Percentiles rank a stretch among this genome's conserved stretches.
These are phyloP conservation scores for Neonectria ditissima DNA, from an alignment of 2,329 filamentous ascomycete genomes.

Conservation along the genomic window DNA sequence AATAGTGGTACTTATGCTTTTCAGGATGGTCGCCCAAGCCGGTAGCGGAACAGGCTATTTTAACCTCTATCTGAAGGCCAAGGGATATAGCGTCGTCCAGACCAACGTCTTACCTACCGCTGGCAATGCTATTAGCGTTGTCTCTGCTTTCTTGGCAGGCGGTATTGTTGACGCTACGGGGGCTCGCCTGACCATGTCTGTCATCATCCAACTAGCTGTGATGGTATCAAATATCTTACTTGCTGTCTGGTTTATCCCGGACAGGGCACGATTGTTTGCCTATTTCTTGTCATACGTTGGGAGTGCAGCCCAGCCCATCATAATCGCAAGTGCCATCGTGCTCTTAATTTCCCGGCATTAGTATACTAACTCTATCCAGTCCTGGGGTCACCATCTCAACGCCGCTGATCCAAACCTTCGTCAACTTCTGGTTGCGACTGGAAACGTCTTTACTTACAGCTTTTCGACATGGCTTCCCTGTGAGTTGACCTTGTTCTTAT, in stretches of 20 bases:
- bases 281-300: conserved; percentile 22
- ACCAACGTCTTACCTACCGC: conserved; percentile 11
- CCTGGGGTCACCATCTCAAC: conserved; percentile 17
- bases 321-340: conserved; percentile 12
- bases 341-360: not conserved
- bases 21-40: conserved; percentile 17
- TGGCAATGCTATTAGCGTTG: conserved; percentile 18
- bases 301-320: conserved; percentile 13
- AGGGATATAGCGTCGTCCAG: conserved; percentile 13
- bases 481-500: not conserved
- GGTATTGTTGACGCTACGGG: conserved; percentile 15
- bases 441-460: conserved; percentile 21
- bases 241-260: conserved; percentile 13
- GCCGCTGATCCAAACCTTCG: conserved; percentile 17
- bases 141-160: conserved; percentile 8
- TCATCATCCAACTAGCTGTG: conserved; percentile 8
- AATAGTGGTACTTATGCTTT: not conserved
- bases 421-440: conserved; percentile 20
- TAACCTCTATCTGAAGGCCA: conserved; percentile 18
- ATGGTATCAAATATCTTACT: conserved; percentile 18
- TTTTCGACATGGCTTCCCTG: conserved; percentile 18
- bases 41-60: conserved; percentile 20
- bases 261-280: conserved; percentile 11
- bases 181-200: conserved; percentile 6
- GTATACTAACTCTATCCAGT: not conserved